Evolutionary conservation across 495 filamentous ascomycete genomes (phyloP).

Genomic region (Acidomyces sp.): DNA sequence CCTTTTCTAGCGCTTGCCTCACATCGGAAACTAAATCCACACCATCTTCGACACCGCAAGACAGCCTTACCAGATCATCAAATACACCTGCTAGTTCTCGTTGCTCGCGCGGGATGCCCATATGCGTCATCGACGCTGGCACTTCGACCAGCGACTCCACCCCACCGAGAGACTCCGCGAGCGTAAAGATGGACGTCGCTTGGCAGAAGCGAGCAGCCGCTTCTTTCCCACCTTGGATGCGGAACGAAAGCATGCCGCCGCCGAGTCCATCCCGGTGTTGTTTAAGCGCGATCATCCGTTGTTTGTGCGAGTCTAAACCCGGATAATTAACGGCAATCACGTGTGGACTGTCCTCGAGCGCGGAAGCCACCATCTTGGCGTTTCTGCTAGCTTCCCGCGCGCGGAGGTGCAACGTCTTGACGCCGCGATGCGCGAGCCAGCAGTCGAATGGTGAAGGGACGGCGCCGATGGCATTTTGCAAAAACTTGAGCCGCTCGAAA

Average conservation of each 20-base stretch:
- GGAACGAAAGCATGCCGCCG: conserved; percentile 95
- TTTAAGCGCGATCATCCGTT: conserved; percentile 68
- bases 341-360: conserved; percentile 66
- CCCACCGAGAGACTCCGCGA: conserved; percentile 86
- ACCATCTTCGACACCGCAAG: conserved; percentile 85
- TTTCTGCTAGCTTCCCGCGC: conserved; percentile 73
- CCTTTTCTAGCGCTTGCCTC: conserved; percentile 69
- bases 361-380: conserved; percentile 60
- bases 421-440: conserved; percentile 96
- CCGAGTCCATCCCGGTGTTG: conserved; percentile 94
- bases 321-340: conserved; percentile 91
- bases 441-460: conserved; percentile 91
- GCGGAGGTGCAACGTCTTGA: conserved; percentile 93
- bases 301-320: conserved; percentile 71
- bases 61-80: conserved; percentile 89
- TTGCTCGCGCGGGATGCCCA: conserved; percentile 79
- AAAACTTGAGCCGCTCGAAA: conserved; percentile 65
- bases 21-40: conserved; percentile 75
- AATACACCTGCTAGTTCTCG: conserved; percentile 88
- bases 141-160: conserved; percentile 88
- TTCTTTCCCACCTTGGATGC: conserved; percentile 72
- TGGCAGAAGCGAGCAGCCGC: conserved; percentile 91
- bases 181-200: conserved; percentile 73
- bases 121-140: conserved; percentile 89
- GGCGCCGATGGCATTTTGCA: conserved; percentile 95